Evolutionary conservation across 495 filamentous ascomycete species (phyloP).

Genomic region (Chaetomium tenue): DNA sequence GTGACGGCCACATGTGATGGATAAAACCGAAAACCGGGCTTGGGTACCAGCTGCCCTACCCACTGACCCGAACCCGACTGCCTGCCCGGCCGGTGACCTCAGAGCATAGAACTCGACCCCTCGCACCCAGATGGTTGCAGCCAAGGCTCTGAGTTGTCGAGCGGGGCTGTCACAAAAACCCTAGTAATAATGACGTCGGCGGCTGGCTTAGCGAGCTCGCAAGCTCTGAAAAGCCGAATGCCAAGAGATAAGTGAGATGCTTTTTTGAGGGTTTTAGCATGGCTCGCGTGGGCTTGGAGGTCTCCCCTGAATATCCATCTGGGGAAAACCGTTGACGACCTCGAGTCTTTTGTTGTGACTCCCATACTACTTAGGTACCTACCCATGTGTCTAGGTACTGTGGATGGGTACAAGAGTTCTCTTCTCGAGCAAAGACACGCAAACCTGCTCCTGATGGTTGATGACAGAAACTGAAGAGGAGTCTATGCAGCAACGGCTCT

Average conservation of each 20-base stretch:
- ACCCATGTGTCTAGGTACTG: no score
- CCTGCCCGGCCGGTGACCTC: constrained; percentile 19
- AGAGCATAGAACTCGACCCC: no score
- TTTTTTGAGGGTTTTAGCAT: not conserved
- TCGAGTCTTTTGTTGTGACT: no score
- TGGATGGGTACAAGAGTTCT: not conserved
- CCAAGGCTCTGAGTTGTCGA: constrained; percentile 5
- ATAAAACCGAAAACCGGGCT: constrained; percentile 21
- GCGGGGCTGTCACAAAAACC: constrained; percentile 2
- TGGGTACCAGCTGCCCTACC: constrained; percentile 1
- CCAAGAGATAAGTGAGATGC: not conserved
- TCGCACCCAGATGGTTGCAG: constrained; percentile 14
- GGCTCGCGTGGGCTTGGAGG: not conserved
- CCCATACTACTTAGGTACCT: no score
- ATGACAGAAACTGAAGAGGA: constrained; percentile 3
- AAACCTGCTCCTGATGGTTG: no score
- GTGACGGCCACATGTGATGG: constrained; percentile 28
- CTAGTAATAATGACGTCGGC: constrained; percentile 33
- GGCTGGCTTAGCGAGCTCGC: constrained; percentile 22
- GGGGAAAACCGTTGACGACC: no score
- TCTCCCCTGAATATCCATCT: not conserved
- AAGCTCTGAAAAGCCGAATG: constrained; percentile 12
- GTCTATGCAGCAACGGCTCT: not conserved
- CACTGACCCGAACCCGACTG: not conserved
- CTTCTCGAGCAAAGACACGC: not conserved